Percentiles rank a stretch among this genome's conserved stretches.
phyloP scores from a whole-genome alignment of 2,329 filamentous ascomycete species.

The Beauveria bassiana region DNA sequence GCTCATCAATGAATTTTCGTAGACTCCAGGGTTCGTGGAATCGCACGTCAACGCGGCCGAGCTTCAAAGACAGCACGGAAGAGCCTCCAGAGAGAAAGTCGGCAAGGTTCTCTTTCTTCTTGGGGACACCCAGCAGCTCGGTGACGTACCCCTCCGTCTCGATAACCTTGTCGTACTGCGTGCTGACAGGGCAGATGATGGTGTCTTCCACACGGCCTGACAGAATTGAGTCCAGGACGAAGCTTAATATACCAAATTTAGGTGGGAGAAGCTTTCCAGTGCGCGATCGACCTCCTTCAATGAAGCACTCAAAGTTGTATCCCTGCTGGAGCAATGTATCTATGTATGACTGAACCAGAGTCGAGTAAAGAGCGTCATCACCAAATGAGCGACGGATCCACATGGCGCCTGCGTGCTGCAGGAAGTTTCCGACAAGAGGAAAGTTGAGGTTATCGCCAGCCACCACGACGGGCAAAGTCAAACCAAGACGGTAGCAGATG shows the following conservation, averaged over 20 bases:
- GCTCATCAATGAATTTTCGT: constrained; percentile 69
- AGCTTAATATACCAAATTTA: constrained; percentile 91
- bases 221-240: constrained; percentile 82
- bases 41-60: constrained; percentile 88
- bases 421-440: constrained; percentile 77
- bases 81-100: constrained; percentile 82
- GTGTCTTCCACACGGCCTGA: constrained; percentile 84
- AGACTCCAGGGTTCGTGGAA: constrained; percentile 97
- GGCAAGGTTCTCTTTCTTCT: constrained; percentile 86
- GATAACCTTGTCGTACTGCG: constrained; percentile 98
- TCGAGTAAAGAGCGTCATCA: constrained; percentile 81
- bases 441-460: constrained; percentile 96
- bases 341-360: constrained; percentile 92
- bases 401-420: constrained; percentile 96
- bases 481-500: constrained; percentile 87
- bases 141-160: constrained; percentile 96
- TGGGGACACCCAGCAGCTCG: constrained; percentile 86
- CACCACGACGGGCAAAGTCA: constrained; percentile 84
- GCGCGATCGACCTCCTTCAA: constrained; percentile 86
- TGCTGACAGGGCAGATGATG: constrained; percentile 91
- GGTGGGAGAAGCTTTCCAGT: constrained; percentile 91
- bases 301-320: constrained; percentile 95
- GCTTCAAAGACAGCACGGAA: constrained; percentile 77
- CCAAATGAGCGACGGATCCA: constrained; percentile 92
- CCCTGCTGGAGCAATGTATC: constrained; percentile 85